phyloP scores from a whole-genome alignment of 306 rosid genomes.

The Quercus parvula region DNA sequence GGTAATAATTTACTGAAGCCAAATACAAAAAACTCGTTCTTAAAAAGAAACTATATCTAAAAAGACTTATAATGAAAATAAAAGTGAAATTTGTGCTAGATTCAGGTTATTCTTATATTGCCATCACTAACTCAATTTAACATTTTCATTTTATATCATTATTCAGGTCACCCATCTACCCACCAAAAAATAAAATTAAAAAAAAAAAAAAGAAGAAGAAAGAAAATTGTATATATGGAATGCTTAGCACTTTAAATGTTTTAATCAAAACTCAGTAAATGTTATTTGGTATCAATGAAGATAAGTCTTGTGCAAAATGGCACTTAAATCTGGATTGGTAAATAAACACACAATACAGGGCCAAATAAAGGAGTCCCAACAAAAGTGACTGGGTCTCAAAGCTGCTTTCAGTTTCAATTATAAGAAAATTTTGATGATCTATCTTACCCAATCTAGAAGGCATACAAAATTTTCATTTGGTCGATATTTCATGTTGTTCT shows the following conservation, averaged over 20 bases:
- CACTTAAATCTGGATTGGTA: neutral
- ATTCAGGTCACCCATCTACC: too few relatives aligned
- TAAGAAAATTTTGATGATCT: neutral
- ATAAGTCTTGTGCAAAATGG: neutral
- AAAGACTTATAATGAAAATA: neutral
- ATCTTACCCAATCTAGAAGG: constrained; percentile 62
- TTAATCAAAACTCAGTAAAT: neutral
- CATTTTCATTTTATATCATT: too few relatives aligned
- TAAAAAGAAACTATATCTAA: too few relatives aligned
- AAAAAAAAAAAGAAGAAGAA: too few relatives aligned
- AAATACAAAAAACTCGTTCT: too few relatives aligned
- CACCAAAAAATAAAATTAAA: too few relatives aligned
- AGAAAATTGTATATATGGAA: too few relatives aligned
- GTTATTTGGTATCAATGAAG: neutral
- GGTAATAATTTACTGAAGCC: too few relatives aligned
- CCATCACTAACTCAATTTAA: too few relatives aligned
- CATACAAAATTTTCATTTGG: constrained; percentile 50
- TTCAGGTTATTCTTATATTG: too few relatives aligned
- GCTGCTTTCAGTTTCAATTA: neutral
- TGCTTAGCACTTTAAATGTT: too few relatives aligned
- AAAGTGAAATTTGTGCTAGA: neutral
- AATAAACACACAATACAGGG: neutral
- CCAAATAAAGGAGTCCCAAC: neutral
- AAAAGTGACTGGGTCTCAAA: neutral
- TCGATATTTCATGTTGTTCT: constrained; percentile 32